Base-by-base conservation (phyloP, 1,284 basidiomycete genomes). In the Meripilus lineatus region DNA sequence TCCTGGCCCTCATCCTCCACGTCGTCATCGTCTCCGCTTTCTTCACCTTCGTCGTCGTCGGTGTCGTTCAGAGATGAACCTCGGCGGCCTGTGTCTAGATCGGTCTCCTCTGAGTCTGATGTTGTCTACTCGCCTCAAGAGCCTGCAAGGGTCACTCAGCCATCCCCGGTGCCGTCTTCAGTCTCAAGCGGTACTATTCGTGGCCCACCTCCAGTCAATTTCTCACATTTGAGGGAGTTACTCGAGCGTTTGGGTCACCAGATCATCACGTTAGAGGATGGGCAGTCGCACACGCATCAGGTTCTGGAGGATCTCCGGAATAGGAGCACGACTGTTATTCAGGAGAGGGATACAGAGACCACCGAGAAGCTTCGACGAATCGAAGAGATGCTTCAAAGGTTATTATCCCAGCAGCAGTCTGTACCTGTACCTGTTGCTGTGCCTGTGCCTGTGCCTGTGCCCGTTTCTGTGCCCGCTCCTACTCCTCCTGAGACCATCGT, bases 221-320 rank as follows among this genome's bases (percentile, higher is more conserved):
- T 72, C 25, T 61, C 63, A 2, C 62, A 68, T 24, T 54, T 80
- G 23, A 66, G 71, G 7, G 66, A 72, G 5, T 56, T 70, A 33
- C 51, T 87, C 38, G 63, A 71, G 13, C 67, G 66, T 10, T 67
- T 87, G 32, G 68, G 71, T 38, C 70, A 74, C 11, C 73, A 79
- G 52, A 61, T 79, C 2, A 63, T 63, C 3, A 71, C 66, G 3
- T 58, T 88, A 14, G 69, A 72, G 64, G 71, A 84, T 39, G 76
- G 74, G 3, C 85, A 88, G 58, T 54, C 62, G 0, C 65, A 72
- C 0, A 74, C 81, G 4, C 79, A 80, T 42, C 67, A 72, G 28
- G 65, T 68, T 48, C 48, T 77, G 32, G 66, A 74, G 22, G 70
- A 77, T 36, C 56, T 77, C 25, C 64, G 66, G 7, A 51, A 56